These are phyloP conservation scores for Aspergillus tanneri DNA, from an alignment of 2,329 filamentous ascomycete species.

Conservation along the genomic window DNA sequence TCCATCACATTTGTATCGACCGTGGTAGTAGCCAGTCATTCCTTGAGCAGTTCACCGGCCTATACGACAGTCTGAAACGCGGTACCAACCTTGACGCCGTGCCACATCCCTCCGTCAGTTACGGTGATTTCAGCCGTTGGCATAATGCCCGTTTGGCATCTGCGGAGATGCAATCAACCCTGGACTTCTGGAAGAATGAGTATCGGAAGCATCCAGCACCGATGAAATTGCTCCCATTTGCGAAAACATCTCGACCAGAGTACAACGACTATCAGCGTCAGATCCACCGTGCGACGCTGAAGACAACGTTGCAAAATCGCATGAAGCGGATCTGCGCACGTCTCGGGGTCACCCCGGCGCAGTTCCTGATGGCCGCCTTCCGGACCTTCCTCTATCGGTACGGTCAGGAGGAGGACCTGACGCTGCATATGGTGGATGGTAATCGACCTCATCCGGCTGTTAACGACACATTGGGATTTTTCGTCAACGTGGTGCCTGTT, in stretches of 20 bases:
- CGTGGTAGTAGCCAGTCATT: neutral
- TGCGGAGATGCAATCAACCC: neutral
- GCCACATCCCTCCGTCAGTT: neutral
- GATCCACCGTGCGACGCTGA: neutral
- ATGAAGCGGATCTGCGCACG: slow-evolving; percentile 6
- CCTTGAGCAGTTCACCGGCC: neutral
- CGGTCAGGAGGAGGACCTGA: slow-evolving; percentile 2
- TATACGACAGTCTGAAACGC: neutral
- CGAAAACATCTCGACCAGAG: neutral
- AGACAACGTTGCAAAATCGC: neutral
- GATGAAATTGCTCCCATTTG: slow-evolving; percentile 1
- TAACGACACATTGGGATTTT: slow-evolving; percentile 1
- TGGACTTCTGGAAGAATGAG: neutral
- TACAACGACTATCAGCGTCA: neutral
- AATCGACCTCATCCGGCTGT: slow-evolving; percentile 4
- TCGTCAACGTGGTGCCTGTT: slow-evolving; percentile 6
- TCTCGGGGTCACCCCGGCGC: neutral
- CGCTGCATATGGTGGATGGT: slow-evolving; percentile 4
- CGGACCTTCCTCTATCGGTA: slow-evolving; percentile 5
- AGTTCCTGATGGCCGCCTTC: slow-evolving; percentile 4
- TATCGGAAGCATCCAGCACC: neutral
- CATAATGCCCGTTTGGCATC: neutral
- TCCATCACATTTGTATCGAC: slow-evolving; percentile 7
- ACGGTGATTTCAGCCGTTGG: slow-evolving; percentile 5
- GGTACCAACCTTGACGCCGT: neutral